Base-by-base conservation (phyloP, 495 filamentous ascomycete genomes). In the Staphylotrichum longicolle region DNA sequence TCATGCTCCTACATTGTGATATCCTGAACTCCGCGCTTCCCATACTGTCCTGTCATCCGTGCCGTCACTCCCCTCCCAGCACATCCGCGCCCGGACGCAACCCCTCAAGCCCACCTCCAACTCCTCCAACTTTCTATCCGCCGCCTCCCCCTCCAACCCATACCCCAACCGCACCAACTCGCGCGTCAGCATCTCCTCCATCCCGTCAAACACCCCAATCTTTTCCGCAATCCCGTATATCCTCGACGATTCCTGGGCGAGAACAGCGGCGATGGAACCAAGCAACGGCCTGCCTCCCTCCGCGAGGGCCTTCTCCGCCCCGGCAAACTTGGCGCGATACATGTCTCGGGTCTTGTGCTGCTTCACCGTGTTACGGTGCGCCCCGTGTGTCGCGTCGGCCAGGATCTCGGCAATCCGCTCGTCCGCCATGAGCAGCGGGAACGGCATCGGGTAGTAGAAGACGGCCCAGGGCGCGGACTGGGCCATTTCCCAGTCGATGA, bases 381-480 rank as follows among this genome's bases (percentile, higher is more conserved):
- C 62, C 0, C 41, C 8, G 11, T 60, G 62, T 4, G 14, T 37
- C n/a, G 57, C 30, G n/a, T 65, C 35, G 3, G 48, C n/a, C 33
- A 56, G 54, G 4, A 54, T 49, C 1, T 7, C n/a, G 0, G 14
- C 35, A 20, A 15, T 58, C 15, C 50, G 44, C 10, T 27, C 12
- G 15, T 56, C 54, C 0, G 50, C 49, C n/a, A 3, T 48, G 3
- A 49, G 27, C 10, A 49, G 12, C 3, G 47, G 47, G 11, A 49
- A 11, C 47, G 47, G 47, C 47, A 49, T 49, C 5, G 27, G 47
- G 9, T 49, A 49, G 30, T 34, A 27, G 9, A 33, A 33, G 30
- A 49, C 47, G 4, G 33, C 3, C 47, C 47, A 49, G 1, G 47
- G 47, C 7, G 47, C 47, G 4, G 47, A 11, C 9, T 49, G 30